Evolutionary conservation across 768 basidiomycete species (phyloP).

Genomic region (Exsudoporus frostii): DNA sequence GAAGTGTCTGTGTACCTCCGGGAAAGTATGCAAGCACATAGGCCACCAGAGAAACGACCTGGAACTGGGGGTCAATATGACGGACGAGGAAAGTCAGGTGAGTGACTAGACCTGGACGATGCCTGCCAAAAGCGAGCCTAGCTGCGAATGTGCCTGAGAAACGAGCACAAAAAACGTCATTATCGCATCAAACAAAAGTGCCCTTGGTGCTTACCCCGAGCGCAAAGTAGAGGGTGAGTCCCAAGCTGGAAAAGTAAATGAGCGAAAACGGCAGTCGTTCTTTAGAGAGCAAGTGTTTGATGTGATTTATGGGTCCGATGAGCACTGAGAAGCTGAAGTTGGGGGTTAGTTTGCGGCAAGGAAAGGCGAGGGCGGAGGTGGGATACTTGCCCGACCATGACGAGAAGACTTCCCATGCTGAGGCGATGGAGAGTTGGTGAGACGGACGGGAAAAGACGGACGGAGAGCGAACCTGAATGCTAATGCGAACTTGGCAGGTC

Average conservation of each 20-base stretch:
- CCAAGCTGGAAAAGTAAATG: constrained; percentile 81
- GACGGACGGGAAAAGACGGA: background rate
- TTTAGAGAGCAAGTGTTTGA: constrained; percentile 80
- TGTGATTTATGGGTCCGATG: constrained; percentile 86
- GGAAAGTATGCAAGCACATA: constrained; percentile 97
- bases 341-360: background rate
- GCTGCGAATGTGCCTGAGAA: constrained; percentile 69
- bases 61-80: constrained; percentile 1
- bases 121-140: constrained; percentile 83
- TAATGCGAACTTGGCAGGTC: constrained; percentile 88
- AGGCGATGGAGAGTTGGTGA: background rate
- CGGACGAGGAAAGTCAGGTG: background rate
- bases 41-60: constrained; percentile 80
- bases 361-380: background rate
- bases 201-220: constrained; percentile 55
- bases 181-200: background rate
- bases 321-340: constrained; percentile 69
- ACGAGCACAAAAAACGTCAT: background rate
- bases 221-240: constrained; percentile 87
- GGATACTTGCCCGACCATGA: constrained; percentile 85
- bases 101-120: constrained; percentile 61
- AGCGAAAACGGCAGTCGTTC: constrained; percentile 83
- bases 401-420: constrained; percentile 85
- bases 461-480: constrained; percentile 61
- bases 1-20: constrained; percentile 76